A percentile compares a stretch with the other conserved stretches of the same genome.
These are phyloP conservation scores for Sicyos baderoa DNA, from an alignment of 306 rosid species.

Conservation along the genomic window DNA sequence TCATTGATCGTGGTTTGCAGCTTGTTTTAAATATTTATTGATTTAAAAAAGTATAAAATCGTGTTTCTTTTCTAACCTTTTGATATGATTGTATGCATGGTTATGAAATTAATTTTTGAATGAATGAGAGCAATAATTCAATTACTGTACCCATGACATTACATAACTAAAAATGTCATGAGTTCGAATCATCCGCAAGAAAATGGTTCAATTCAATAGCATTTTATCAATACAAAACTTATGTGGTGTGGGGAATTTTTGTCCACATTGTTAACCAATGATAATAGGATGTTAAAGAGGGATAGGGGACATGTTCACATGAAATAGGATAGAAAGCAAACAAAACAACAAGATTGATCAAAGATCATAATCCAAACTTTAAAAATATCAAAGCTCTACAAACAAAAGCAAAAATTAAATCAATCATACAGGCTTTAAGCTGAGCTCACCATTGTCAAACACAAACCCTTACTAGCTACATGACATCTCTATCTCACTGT, in stretches of 20 bases:
- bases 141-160: too few species aligned
- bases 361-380: neutral
- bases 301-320: neutral
- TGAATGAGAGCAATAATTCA: too few species aligned
- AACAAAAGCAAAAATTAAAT: neutral
- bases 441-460: neutral
- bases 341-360: neutral
- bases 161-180: too few species aligned
- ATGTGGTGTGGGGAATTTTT: neutral
- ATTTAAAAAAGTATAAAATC: neutral
- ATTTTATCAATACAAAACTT: neutral
- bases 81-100: neutral
- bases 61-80: neutral
- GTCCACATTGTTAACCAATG: neutral
- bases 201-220: too few species aligned
- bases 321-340: neutral
- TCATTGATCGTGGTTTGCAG: neutral
- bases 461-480: neutral
- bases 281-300: neutral
- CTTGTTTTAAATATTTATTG: neutral
- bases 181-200: too few species aligned
- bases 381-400: neutral
- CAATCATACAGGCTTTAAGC: neutral
- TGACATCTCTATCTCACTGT: neutral
- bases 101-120: neutral